These are phyloP conservation scores for Candida ulmi DNA, from an alignment of 805 yeast species.

Conservation along the genomic window DNA sequence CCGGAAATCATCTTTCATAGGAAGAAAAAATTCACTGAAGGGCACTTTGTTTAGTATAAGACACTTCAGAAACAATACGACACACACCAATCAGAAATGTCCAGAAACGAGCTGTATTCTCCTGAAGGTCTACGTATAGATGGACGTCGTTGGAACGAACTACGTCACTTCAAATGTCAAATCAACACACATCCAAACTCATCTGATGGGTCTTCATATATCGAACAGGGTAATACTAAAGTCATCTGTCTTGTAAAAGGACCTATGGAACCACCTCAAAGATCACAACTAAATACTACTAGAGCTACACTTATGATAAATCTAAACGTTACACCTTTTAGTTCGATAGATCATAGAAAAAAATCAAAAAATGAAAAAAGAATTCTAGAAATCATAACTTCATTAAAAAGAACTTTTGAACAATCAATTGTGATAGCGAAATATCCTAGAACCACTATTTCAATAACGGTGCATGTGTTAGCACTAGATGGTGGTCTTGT, in stretches of 20 bases:
- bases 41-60: too few species aligned
- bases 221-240: constrained; percentile 89
- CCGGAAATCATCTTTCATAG: too few species aligned
- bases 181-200: constrained; percentile 85
- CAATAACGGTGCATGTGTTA: constrained; percentile 67
- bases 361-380: constrained; percentile 64
- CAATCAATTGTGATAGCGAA: constrained; percentile 69
- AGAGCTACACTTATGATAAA: constrained; percentile 58
- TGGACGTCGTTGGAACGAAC: constrained; percentile 94
- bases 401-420: constrained; percentile 63
- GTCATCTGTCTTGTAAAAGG: constrained; percentile 83
- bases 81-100: constrained; percentile 40
- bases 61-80: too few species aligned
- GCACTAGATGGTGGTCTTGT: constrained; percentile 89
- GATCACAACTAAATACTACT: constrained; percentile 44
- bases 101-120: constrained; percentile 77
- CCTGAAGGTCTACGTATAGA: constrained; percentile 93
- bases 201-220: constrained; percentile 87
- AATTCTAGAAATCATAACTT: constrained; percentile 58
- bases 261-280: constrained; percentile 73
- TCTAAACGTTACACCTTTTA: constrained; percentile 74
- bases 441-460: constrained; percentile 81
- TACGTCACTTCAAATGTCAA: constrained; percentile 73
- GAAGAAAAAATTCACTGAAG: too few species aligned
- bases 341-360: constrained; percentile 70